These are phyloP conservation scores for Deuterostichococcus epilithicus DNA, from an alignment of 139 green algal species.

Conservation along the genomic window DNA sequence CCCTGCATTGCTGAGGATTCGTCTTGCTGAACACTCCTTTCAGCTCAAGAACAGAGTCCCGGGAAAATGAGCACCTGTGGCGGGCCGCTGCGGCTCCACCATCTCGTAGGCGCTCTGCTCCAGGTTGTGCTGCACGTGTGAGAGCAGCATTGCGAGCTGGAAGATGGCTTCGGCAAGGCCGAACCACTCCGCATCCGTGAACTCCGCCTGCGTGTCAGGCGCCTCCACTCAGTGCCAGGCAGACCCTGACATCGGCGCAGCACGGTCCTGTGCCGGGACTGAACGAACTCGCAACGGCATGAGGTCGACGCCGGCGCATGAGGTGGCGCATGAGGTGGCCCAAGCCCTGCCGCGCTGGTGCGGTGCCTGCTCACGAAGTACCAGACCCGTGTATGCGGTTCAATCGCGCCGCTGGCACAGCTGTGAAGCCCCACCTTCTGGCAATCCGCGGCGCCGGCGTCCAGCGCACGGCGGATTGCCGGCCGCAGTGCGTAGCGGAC, in stretches of 20 bases:
- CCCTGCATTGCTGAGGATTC: too few relatives aligned
- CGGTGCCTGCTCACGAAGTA: too few relatives aligned
- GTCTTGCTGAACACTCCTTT: too few relatives aligned
- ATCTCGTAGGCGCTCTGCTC: background rate
- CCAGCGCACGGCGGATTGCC: background rate
- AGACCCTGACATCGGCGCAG: background rate
- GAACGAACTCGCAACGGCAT: too few relatives aligned
- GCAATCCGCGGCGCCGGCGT: background rate
- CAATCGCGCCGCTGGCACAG: background rate
- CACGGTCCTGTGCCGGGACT: too few relatives aligned
- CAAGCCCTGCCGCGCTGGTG: too few relatives aligned
- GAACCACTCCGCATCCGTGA: background rate
- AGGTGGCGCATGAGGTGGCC: too few relatives aligned
- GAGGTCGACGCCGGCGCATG: too few relatives aligned
- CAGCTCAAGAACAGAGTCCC: too few relatives aligned
- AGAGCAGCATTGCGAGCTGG: background rate
- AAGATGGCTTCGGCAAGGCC: background rate
- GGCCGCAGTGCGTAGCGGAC: background rate
- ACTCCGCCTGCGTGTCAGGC: background rate
- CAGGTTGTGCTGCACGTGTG: background rate
- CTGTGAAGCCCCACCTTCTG: background rate
- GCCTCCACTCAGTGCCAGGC: background rate
- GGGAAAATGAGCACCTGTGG: background rate
- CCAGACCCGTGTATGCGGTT: too few relatives aligned
- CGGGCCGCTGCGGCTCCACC: background rate